These are phyloP conservation scores for Glycine latifolia DNA, from an alignment of 306 rosid genomes.

Conservation along the genomic window DNA sequence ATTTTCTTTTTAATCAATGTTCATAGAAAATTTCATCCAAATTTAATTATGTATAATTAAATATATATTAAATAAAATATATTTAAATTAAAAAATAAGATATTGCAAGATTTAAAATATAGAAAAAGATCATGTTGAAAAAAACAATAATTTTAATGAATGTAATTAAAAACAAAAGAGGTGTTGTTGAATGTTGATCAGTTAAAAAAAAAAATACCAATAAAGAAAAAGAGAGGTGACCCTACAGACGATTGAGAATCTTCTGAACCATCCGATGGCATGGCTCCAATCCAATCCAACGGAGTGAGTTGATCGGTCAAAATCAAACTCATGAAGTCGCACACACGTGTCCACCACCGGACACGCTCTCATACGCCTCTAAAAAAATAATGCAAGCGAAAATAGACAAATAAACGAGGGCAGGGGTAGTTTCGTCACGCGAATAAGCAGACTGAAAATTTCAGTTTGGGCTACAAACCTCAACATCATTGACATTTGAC, in stretches of 20 bases:
- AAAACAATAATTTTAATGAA: no score
- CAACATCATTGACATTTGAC: background rate
- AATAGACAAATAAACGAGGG: constrained; percentile 40
- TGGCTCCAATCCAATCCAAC: constrained; percentile 29
- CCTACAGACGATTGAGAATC: background rate
- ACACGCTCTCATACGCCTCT: constrained; percentile 4
- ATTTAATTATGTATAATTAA: no score
- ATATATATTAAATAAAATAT: no score
- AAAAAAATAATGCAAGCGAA: background rate
- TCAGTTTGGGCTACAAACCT: background rate
- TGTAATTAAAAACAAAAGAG: background rate
- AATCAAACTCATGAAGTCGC: background rate
- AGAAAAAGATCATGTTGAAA: no score
- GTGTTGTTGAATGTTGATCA: background rate
- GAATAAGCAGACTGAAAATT: background rate
- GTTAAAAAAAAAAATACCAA: background rate
- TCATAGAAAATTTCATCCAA: no score
- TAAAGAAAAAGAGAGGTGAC: background rate
- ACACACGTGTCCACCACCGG: constrained; percentile 34
- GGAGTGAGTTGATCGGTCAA: constrained; percentile 22
- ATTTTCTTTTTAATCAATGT: no score
- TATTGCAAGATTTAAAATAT: no score
- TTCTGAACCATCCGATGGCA: constrained; percentile 27
- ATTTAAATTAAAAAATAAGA: no score
- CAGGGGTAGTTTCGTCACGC: constrained; percentile 52